These are phyloP conservation scores for Backusella morwellensis DNA, from an alignment of 192 early-diverging fungal species.

Conservation along the genomic window DNA sequence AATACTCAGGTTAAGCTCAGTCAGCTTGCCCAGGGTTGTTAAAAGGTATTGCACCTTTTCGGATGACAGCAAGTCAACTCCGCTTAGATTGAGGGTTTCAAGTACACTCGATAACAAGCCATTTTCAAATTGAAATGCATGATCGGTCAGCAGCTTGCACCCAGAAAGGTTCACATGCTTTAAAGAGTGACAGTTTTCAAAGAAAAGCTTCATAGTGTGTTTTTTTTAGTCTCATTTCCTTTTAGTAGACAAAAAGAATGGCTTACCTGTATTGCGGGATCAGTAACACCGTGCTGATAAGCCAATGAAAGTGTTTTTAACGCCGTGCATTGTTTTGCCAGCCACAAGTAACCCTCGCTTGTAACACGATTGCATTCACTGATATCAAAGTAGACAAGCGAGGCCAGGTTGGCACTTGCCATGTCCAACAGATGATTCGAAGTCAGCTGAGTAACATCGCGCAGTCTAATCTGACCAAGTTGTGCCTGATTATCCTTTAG, in stretches of 20 bases:
- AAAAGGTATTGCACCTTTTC: slow-evolving; percentile 11
- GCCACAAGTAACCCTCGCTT: slow-evolving; percentile 4
- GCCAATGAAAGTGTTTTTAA: slow-evolving; percentile 20
- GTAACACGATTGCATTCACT: slow-evolving; percentile 26
- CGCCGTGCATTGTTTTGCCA: slow-evolving; percentile 9
- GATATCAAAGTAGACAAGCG: slow-evolving; percentile 27
- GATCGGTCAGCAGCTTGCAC: slow-evolving; percentile 20
- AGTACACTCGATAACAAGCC: background rate
- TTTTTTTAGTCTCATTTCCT: background rate
- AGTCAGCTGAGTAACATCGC: slow-evolving; percentile 29
- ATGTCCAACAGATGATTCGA: slow-evolving; percentile 21
- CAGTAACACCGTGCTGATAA: slow-evolving; percentile 27
- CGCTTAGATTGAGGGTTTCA: slow-evolving; percentile 24
- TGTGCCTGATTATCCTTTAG: background rate
- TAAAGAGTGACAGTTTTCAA: slow-evolving; percentile 21
- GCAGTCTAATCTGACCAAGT: slow-evolving; percentile 17
- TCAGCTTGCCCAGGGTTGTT: slow-evolving; percentile 8
- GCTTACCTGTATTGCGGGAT: slow-evolving; percentile 22
- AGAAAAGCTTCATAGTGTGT: slow-evolving; percentile 9
- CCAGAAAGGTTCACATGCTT: slow-evolving; percentile 31
- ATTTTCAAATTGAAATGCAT: slow-evolving; percentile 23
- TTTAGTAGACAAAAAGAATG: background rate
- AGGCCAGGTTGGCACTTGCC: background rate
- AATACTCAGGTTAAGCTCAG: slow-evolving; percentile 20
- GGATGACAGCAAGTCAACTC: slow-evolving; percentile 19